Base-by-base conservation (phyloP, 352 stramenopile species). In the Phytophthora fragariae region DNA sequence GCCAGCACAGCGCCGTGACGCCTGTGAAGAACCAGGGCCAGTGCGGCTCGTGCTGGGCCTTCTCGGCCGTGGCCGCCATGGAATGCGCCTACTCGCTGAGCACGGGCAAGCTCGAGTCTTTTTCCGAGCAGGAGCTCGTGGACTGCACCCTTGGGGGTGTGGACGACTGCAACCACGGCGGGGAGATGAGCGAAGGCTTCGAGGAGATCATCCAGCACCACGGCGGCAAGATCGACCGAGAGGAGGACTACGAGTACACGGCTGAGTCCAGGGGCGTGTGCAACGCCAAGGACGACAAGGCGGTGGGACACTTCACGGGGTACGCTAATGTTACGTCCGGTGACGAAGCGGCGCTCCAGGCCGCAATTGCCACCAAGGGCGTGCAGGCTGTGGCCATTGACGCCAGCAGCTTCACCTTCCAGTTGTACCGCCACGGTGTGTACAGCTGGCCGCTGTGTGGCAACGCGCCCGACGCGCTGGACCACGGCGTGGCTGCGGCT, bases 111-210 rank as follows among this genome's bases (percentile, higher is more conserved):
- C 88, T 99, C 1, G 76, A 97, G 19, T 92, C 83, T 54, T 83
- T 99, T 19, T 99, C 95, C 33, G 98, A 99, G 80, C 98, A 99
- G 81, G 90, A 99, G 63, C 92, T 99, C 11, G 91, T 99, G 47
- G 96, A 99, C 82, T 99, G 98, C 74, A 97, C 99, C 53, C 41
- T 95, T 63, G 90, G 89, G 66, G 89, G 92, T 46, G 93, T 99
- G 84, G 87, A 97, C 70, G 97, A 93, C 49, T 99, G 98, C 86
- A 97, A 96, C 73, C 74, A 81, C 21, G 98, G 98, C n/a, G 98
- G 98, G 46, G 80, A 99, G 37, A 99, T 99, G 97, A 97, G 98
- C 83, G 97, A 99, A 71, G 97, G 96, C 2, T 99, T 99, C 75
- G 81, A 93, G 53, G 99, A 97, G 81, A 98, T 99, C 64, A 92